Evolutionary conservation across 2,329 filamentous ascomycete genomes (phyloP), one percentile per base, ranked within the genome.

Genomic region (Fusarium camptoceras): DNA sequence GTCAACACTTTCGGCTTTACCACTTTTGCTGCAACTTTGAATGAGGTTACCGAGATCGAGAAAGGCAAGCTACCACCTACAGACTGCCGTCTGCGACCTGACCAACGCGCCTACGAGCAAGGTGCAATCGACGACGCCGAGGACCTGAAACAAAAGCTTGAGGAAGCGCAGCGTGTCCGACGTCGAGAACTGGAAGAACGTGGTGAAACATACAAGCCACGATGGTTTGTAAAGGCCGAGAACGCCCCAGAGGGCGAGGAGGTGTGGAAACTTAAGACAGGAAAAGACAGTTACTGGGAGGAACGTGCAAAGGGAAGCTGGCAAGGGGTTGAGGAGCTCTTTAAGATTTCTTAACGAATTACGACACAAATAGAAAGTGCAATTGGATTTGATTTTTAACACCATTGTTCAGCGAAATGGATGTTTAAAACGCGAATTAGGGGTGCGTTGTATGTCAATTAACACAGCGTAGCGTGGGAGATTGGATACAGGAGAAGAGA

Each of bases 231-330:
- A 55, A 91, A 87, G 80, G 89, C 92, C 11, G 84, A 86, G n/a
- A 84, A 86, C 25, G 83, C 81, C 4, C 81, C 82, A 16, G 86
- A 87, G 49, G 87, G 86, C 6, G 90, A 92, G 76, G 89, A 92
- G 76, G 84, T 91, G 14, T 93, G 92, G 92, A 87, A 89, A 75
- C 80, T 97, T 68, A 96, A 91, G 82, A 84, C 84, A 5, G 94
- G 94, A 22, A 94, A 91, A 80, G 94, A 97, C 20, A 91, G 93
- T 11, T 99, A 99, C 81, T 99, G 96, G 96, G 94, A 97, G 77
- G 91, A 93, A 81, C 87, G 95, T 65, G 86, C 84, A 5, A 87
- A 83, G 69, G 90, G 90, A 2, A 83, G 83, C 59, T 97, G 93
- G 93, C 79, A 76, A 6, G 86, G 85, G 8, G 78, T 88, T 34